Base-by-base conservation (phyloP, 2,329 filamentous ascomycete species). In the Aspergillus persii region DNA sequence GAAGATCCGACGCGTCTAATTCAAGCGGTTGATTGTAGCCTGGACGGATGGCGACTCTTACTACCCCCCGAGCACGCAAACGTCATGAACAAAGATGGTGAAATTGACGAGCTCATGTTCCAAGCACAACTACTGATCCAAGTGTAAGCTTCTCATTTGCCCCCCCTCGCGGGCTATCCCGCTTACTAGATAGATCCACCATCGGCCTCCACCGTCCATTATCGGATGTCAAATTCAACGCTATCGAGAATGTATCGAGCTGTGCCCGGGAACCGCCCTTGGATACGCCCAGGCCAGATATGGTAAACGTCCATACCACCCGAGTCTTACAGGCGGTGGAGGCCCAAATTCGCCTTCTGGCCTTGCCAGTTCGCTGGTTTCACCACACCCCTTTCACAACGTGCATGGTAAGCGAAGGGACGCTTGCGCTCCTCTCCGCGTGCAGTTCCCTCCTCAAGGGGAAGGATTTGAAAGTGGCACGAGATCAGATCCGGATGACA, bases 111-210 rank as follows among this genome's bases (percentile, higher is more conserved):
- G 74, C 89, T 96, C 81, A 86, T 96, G 72, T 96, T 96, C 75
- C 90, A 95, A 73, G 92, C 90, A 0, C 87, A 92, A 64, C 89
- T 94, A 82, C 89, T 95, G 66, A 81, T 82, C 47, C 76, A 83
- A 46, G 68, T 69, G 71, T 74, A 67, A 63, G 68, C 49, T 44
- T 59, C 23, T 27, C 31, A 12, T 11, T 15, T 26, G 8, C 33
- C 8, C n/a, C 8, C n/a, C 6, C 11, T 26, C 30, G 5, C 47
- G 18, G 12, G 8, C 8, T 15, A 11, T 5, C 67, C 9, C 33
- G 69, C 29, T 47, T 53, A 55, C 30, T 44, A 29, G 33, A 3
- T 56, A 78, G 76, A 9, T 62, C 73, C 11, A 73, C 66, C 0
- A 69, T 79, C 18, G 72, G 71, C 2, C 48, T 77, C 1, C 77